A percentile compares a stretch with the other conserved stretches of the same genome.
These are phyloP conservation scores for Sporothrix brunneoviolacea DNA, from an alignment of 2,329 filamentous ascomycete species.

Conservation along the genomic window DNA sequence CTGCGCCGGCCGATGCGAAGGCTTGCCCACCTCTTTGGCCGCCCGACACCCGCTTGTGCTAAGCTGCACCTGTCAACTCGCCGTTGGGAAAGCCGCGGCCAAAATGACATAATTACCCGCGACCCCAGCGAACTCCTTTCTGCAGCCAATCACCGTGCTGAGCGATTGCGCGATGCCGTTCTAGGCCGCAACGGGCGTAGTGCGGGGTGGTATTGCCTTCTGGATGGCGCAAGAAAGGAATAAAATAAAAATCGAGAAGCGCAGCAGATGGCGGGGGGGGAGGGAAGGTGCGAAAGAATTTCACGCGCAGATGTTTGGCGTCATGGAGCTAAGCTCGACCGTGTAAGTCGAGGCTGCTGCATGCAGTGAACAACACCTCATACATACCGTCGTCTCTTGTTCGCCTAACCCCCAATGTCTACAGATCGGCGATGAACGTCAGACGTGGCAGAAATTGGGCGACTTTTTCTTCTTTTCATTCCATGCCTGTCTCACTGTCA, in stretches of 20 bases:
- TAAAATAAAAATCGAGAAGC: not conserved
- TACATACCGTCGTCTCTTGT: no score
- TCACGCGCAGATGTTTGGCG: not conserved
- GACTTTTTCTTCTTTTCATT: no score
- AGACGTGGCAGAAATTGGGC: not conserved
- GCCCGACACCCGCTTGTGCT: slow-evolving; percentile 11
- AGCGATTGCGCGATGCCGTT: slow-evolving; percentile 19
- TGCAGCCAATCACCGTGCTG: slow-evolving; percentile 13
- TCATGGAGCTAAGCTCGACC: slow-evolving; percentile 5
- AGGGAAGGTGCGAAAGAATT: not conserved
- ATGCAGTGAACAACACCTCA: no score
- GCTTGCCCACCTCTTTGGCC: not conserved
- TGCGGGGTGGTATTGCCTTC: slow-evolving; percentile 13
- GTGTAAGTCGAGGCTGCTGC: slow-evolving; percentile 5
- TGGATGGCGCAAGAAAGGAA: not conserved
- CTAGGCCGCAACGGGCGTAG: slow-evolving; percentile 16
- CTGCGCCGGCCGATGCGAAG: not conserved
- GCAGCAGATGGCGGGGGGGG: not conserved
- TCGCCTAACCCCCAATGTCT: no score
- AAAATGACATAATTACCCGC: slow-evolving; percentile 18
- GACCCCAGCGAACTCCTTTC: not conserved
- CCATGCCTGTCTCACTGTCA: no score
- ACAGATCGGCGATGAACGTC: slow-evolving; percentile 1
- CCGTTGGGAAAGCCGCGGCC: slow-evolving; percentile 8
- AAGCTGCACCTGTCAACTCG: not conserved